Evolutionary conservation across 116 monocot genomes (phyloP).

Genomic region (Zostera marina): DNA sequence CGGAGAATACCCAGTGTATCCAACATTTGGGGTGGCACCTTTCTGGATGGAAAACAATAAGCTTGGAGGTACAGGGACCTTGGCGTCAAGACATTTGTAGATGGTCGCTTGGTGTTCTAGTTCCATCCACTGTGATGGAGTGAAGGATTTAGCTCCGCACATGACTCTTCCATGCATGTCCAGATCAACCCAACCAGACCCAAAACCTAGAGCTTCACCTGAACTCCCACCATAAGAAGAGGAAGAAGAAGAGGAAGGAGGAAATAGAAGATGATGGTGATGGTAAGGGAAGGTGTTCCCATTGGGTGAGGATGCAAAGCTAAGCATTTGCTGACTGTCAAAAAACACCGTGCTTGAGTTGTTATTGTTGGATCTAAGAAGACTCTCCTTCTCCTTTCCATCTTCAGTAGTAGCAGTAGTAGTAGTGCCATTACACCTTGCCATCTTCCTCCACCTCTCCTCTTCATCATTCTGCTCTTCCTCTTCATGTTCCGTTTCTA

Average conservation of each 20-base stretch:
- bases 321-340: conserved; percentile 63
- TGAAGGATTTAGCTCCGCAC: conserved; percentile 49
- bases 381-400: conserved; percentile 9
- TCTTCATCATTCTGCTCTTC: conserved; percentile 17
- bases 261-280: conserved; percentile 6
- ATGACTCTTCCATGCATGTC: conserved; percentile 31
- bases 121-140: conserved; percentile 92
- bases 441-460: conserved; percentile 17
- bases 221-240: conserved; percentile 17
- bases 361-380: conserved; percentile 15
- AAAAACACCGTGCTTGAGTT: conserved; percentile 5
- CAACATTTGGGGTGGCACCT: conserved; percentile 19
- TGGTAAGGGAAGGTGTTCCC: conserved; percentile 22
- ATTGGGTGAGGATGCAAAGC: conserved; percentile 36
- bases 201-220: conserved; percentile 8
- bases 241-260: conserved; percentile 7
- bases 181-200: conserved; percentile 18
- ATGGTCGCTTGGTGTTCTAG: conserved; percentile 84
- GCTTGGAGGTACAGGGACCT: conserved; percentile 47
- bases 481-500: too few species aligned
- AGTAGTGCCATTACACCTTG: conserved; percentile 1
- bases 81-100: conserved; percentile 75
- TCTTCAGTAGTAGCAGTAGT: background rate
- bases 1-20: conserved; percentile 21
- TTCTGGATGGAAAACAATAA: conserved; percentile 59